These are phyloP conservation scores for Rugonectria rugulosa DNA, from an alignment of 2,329 filamentous ascomycete species.

Conservation along the genomic window DNA sequence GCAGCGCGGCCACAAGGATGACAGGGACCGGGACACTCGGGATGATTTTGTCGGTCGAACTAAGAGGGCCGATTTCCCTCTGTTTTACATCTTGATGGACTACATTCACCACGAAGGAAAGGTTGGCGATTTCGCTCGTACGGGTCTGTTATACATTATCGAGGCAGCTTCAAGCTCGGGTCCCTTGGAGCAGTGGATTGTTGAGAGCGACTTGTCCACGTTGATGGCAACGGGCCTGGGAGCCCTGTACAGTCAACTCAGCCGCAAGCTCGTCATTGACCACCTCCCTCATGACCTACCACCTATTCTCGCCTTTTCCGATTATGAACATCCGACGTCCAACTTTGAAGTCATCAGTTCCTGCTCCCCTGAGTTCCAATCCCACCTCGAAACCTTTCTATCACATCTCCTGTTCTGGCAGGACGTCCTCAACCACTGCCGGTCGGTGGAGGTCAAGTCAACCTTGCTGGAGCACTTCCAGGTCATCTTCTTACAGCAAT, in stretches of 20 bases:
- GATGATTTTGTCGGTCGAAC: constrained; percentile 85
- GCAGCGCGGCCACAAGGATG: constrained; percentile 44
- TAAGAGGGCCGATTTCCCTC: constrained; percentile 89
- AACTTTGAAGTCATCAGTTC: constrained; percentile 77
- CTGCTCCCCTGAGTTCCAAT: constrained; percentile 77
- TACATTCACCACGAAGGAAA: constrained; percentile 96
- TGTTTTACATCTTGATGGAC: constrained; percentile 95
- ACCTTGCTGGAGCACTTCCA: constrained; percentile 97
- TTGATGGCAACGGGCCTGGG: constrained; percentile 96
- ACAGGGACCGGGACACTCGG: constrained; percentile 64
- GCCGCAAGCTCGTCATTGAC: constrained; percentile 82
- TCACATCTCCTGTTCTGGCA: constrained; percentile 98
- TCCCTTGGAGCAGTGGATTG: constrained; percentile 91
- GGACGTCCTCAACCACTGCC: constrained; percentile 95
- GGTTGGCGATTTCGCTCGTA: constrained; percentile 94
- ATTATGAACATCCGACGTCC: constrained; percentile 78
- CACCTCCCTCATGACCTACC: constrained; percentile 79
- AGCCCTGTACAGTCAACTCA: constrained; percentile 72
- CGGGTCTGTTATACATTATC: constrained; percentile 93
- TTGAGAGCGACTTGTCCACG: constrained; percentile 94
- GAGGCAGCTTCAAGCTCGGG: constrained; percentile 87
- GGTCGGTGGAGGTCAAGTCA: constrained; percentile 88
- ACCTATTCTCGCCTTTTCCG: constrained; percentile 85
- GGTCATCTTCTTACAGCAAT: constrained; percentile 92
- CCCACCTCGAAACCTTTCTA: constrained; percentile 91